Percentiles rank a stretch among this genome's conserved stretches.
Conservation (phyloP, 139 green algal genomes). For the Nannochloris sp. region DNA sequence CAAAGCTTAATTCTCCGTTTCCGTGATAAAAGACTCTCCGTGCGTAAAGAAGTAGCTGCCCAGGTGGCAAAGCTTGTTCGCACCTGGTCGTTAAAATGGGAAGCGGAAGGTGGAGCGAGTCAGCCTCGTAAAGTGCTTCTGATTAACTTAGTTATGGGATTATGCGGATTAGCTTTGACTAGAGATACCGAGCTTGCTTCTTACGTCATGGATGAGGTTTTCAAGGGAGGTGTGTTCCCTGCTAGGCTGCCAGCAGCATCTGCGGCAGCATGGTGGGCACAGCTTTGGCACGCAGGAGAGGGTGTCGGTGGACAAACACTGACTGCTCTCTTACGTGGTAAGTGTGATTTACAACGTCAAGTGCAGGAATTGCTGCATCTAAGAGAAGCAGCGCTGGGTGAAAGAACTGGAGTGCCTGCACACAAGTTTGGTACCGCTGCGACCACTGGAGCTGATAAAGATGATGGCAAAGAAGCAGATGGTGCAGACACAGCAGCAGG, state of each 20-base stretch:
- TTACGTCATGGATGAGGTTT: constrained; percentile 24
- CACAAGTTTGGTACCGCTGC: background rate
- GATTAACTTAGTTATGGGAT: constrained; percentile 1
- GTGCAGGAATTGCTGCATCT: constrained; percentile 24
- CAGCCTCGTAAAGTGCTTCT: background rate
- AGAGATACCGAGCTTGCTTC: constrained; percentile 32
- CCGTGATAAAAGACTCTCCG: constrained; percentile 56
- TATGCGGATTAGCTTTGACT: constrained; percentile 15
- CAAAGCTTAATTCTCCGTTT: constrained; percentile 33
- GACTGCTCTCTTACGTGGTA: constrained; percentile 2
- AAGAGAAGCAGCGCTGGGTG: constrained; percentile 1
- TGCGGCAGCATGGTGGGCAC: constrained; percentile 30
- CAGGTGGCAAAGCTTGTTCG: constrained; percentile 7
- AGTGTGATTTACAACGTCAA: constrained; percentile 25
- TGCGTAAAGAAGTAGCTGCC: constrained; percentile 47
- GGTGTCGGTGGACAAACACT: background rate
- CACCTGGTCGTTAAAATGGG: background rate
- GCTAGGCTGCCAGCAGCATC: constrained; percentile 16
- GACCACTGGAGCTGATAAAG: constrained; percentile 1
- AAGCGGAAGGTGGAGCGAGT: background rate
- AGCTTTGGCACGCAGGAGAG: constrained; percentile 27
- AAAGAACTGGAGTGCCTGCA: background rate
- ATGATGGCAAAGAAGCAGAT: background rate
- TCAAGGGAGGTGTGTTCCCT: constrained; percentile 50
- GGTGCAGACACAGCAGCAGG: too few relatives aligned